phyloP scores from a whole-genome alignment of 2,329 filamentous ascomycete genomes.

The Nannizzia gypsea region DNA sequence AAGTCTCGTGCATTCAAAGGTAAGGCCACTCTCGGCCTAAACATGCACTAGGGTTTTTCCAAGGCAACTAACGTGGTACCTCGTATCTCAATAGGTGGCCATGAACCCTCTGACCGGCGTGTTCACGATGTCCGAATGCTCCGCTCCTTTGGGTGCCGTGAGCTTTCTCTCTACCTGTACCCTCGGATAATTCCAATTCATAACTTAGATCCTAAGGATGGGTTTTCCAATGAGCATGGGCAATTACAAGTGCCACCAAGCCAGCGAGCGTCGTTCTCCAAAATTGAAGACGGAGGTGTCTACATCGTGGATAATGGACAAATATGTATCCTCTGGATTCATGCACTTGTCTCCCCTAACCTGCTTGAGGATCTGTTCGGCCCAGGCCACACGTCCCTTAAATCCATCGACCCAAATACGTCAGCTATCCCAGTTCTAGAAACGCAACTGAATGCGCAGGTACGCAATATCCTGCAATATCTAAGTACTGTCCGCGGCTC shows the following conservation, averaged over 20 bases:
- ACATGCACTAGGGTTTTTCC: background rate
- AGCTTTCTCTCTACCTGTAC: slow-evolving; percentile 86
- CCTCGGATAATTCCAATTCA: slow-evolving; percentile 87
- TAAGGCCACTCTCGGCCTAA: slow-evolving; percentile 16
- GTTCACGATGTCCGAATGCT: slow-evolving; percentile 87
- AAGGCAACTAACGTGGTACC: background rate
- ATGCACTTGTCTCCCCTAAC: slow-evolving; percentile 83
- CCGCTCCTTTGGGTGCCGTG: slow-evolving; percentile 71
- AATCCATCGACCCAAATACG: slow-evolving; percentile 67
- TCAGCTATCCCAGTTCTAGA: slow-evolving; percentile 71
- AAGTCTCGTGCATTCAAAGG: slow-evolving; percentile 88
- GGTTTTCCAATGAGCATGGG: slow-evolving; percentile 85
- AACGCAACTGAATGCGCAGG: slow-evolving; percentile 88
- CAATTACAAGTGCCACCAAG: slow-evolving; percentile 73
- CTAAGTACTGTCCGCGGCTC: slow-evolving; percentile 67
- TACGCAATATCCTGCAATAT: slow-evolving; percentile 85
- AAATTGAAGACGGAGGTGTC: slow-evolving; percentile 82
- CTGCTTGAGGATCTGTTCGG: slow-evolving; percentile 85
- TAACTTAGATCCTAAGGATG: slow-evolving; percentile 74
- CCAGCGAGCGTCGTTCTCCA: slow-evolving; percentile 71
- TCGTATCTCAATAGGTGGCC: slow-evolving; percentile 46
- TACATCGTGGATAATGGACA: slow-evolving; percentile 96
- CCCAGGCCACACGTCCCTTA: slow-evolving; percentile 56
- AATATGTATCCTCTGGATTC: slow-evolving; percentile 81
- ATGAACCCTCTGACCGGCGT: slow-evolving; percentile 79